These are phyloP conservation scores for Talinum fruticosum DNA, from an alignment of 148 eudicot genomes.

Conservation along the genomic window DNA sequence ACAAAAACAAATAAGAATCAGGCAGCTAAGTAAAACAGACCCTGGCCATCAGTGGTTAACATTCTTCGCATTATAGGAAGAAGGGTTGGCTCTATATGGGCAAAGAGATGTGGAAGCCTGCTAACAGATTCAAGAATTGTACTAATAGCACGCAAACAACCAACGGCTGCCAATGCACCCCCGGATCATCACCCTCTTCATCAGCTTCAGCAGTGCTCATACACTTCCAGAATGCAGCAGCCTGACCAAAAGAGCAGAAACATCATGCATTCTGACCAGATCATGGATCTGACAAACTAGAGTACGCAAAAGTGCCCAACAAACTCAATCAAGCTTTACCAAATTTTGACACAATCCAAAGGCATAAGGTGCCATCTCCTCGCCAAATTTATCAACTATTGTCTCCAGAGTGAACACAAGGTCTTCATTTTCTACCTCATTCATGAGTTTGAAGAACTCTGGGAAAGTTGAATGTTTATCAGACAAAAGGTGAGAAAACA, in stretches of 20 bases:
- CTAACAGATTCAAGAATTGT: constrained; percentile 95
- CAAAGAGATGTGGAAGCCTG: constrained; percentile 87
- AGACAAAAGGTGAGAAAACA: not conserved
- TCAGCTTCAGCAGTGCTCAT: constrained; percentile 89
- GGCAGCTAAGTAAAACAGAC: constrained; percentile 27
- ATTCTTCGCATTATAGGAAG: constrained; percentile 96
- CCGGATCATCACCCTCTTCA: constrained; percentile 91
- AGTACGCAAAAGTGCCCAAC: constrained; percentile 8
- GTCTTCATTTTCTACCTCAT: constrained; percentile 99
- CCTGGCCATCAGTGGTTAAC: constrained; percentile 99
- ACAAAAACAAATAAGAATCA: not conserved
- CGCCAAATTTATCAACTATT: constrained; percentile 98
- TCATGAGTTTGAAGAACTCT: constrained; percentile 98
- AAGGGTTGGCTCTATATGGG: constrained; percentile 78
- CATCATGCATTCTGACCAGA: not conserved
- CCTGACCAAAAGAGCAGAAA: constrained; percentile 38
- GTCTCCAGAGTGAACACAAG: constrained; percentile 99
- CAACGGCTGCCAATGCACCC: constrained; percentile 99
- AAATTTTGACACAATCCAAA: constrained; percentile 97
- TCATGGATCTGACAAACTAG: constrained; percentile 2
- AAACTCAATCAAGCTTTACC: constrained; percentile 38
- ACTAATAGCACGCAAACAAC: constrained; percentile 98
- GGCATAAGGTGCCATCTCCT: constrained; percentile 99
- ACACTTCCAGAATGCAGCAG: constrained; percentile 97
- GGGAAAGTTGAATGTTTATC: constrained; percentile 14